Conservation (phyloP, 306 rosid genomes). For the Cucumis hystrix region DNA sequence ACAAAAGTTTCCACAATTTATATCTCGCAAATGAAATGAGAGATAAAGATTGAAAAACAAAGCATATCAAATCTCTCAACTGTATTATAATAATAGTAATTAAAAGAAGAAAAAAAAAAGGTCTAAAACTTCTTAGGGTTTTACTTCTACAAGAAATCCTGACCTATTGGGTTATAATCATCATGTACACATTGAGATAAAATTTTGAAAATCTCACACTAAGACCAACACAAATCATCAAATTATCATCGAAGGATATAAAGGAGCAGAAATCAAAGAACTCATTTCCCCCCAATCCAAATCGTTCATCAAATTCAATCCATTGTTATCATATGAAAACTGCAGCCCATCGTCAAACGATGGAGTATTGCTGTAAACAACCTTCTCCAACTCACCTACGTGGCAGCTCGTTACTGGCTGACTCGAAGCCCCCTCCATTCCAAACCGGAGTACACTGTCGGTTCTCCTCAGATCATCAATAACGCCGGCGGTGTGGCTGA, state of each 20-base stretch:
- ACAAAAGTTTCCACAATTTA: too few relatives aligned
- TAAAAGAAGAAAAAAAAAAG: background rate
- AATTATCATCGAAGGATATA: background rate
- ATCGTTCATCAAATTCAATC: conserved; percentile 4
- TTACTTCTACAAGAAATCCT: background rate
- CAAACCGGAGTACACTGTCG: conserved; percentile 13
- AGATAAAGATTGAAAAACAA: too few relatives aligned
- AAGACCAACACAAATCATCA: background rate
- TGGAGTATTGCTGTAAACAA: conserved; percentile 22
- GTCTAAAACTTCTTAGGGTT: background rate
- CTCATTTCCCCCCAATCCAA: conserved; percentile 33
- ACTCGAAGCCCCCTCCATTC: conserved; percentile 3
- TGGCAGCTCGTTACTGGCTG: conserved; percentile 17
- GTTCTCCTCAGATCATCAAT: conserved; percentile 11
- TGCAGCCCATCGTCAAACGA: conserved; percentile 36
- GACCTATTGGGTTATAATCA: background rate
- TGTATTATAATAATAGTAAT: background rate
- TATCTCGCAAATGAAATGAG: too few relatives aligned
- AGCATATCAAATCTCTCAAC: background rate
- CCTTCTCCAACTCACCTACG: conserved; percentile 18
- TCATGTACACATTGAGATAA: background rate
- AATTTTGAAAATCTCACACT: background rate
- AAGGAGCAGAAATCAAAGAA: conserved; percentile 27
- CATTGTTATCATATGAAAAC: conserved; percentile 20
- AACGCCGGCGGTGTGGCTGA: conserved; percentile 7